Evolutionary conservation across 2,329 filamentous ascomycete species (phyloP), one percentile per base, ranked within the genome.

Genomic region (Tolypocladium nubicola): DNA sequence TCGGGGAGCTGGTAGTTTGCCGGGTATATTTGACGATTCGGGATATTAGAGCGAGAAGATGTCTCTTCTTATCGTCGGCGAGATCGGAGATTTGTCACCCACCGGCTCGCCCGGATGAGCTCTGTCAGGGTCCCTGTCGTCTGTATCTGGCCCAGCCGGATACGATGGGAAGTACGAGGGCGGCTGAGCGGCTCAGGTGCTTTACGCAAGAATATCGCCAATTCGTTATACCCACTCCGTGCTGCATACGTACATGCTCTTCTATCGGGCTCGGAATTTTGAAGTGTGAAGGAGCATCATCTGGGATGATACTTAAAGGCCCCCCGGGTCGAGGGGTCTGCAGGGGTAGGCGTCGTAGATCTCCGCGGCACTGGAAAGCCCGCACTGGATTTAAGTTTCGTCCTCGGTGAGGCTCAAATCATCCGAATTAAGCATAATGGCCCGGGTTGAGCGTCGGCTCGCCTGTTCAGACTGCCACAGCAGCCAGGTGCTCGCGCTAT

Each of bases 311-410:
- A 33, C 8, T 9, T 33, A 33, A 1, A 33, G 9, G 65, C 1
- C 70, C 72, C 58, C 73, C 71, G 1, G 75, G 63, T 73, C 71
- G 1, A 75, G 63, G 4, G 69, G 63, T 7, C 71, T 70, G 62
- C 71, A 74, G 1, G 73, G 74, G 49, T 72, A 53, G 11, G 38
- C 33, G 21, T 53, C 13, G 0, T 53, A 21, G 14, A 53, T 23
- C 10, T 35, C 19, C 14, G n/a, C 19, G 5, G 19, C 5, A 5
- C 11, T 37, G 2, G n/a, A n/a, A 13, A 52, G 33, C 4, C 30
- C 33, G 4, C 49, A 52, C 19, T 52, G 52, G 8, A 3, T 14
- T 13, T 10, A 9, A 19, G 26, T 30, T 3, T 30, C 23, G 13
- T 47, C 5, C 10, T 47, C 19, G 6, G 26, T 30, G 26, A 19